Conservation (phyloP, 345 rosid species). For the Pelargonium nanum region DNA sequence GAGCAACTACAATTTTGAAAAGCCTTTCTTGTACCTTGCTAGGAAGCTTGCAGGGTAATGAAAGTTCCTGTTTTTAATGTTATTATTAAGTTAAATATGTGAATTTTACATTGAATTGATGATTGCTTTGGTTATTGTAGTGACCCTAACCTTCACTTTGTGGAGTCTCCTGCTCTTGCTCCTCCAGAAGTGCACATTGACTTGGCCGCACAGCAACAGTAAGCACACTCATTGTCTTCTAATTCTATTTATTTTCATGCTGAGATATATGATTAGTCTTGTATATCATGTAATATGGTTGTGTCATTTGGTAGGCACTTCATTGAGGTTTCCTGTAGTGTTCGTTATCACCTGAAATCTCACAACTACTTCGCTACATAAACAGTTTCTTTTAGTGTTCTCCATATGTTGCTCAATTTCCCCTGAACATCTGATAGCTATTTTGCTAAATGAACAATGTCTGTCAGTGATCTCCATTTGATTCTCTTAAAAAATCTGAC, state of each 20-base stretch:
- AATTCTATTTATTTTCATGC: background rate
- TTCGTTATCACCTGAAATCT: too few relatives aligned
- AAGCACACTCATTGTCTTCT: slow-evolving; percentile 13
- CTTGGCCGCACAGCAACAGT: slow-evolving; percentile 80
- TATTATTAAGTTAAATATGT: background rate
- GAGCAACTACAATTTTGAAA: slow-evolving; percentile 90
- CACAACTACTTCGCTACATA: too few relatives aligned
- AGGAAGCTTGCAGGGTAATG: slow-evolving; percentile 79
- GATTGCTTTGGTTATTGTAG: slow-evolving; percentile 18
- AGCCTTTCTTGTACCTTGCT: slow-evolving; percentile 85
- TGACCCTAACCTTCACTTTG: slow-evolving; percentile 84
- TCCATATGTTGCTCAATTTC: too few relatives aligned
- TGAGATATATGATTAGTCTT: background rate
- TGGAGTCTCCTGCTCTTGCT: slow-evolving; percentile 84
- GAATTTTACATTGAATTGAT: background rate
- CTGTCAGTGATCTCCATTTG: too few relatives aligned
- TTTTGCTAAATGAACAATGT: too few relatives aligned
- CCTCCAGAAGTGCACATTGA: slow-evolving; percentile 93
- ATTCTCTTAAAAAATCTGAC: too few relatives aligned
- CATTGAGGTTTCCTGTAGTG: background rate
- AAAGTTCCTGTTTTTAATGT: too few relatives aligned
- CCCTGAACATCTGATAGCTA: too few relatives aligned
- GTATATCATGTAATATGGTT: too few relatives aligned
- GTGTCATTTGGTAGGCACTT: background rate
- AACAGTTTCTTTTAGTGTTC: too few relatives aligned